Evolutionary conservation across 345 rosid species (phyloP), one percentile per base, ranked within the genome.

Genomic region (Jatropha curcas): DNA sequence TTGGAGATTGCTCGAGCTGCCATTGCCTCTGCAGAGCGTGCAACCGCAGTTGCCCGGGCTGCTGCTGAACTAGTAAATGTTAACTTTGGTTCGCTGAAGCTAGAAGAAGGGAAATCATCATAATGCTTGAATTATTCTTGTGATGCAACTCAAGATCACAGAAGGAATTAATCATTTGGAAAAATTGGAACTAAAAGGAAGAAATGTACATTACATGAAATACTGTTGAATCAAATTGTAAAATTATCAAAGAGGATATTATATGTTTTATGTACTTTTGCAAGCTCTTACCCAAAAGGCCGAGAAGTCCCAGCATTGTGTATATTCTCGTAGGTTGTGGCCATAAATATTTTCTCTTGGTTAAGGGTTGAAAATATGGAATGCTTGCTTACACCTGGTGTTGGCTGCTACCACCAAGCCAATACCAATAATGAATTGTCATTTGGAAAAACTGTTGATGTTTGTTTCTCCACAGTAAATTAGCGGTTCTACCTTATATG

Each of bases 1-100:
- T 73, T 92, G 90, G 97, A 87, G 83, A 84, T 25, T 84, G 98
- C 97, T 79, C 88, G 82, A 66, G 93, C 84, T 39, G 98, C 97
- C 65, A 82, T 94, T 80, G 91, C 97, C 61, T 80, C 79, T 52
- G 98, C 97, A 3, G 95, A 92, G 35, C 90, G 87, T 25, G 98
- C 97, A 70, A 74, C 88, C 22, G 89, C 91, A 20, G 81, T 92
- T 61, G 98, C 98, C 41, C 98, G 88, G 70, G 89, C 98, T 53
- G 97, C 98, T 67, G 97, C 91, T 9, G 87, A 81, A 51, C 87
- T 94, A 50, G 97, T 81, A 52, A 89, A 87, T 79, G 86, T 77
- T 58, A 71, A 86, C 24, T 88, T 82, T 60, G 78, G 80, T 70
- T 70, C 81, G 7, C 46, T 53, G 72, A 86, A 85, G 74, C 62